Evolutionary conservation across 1,139 yeast species (phyloP), one percentile per base, ranked within the genome.

Genomic region (Yamadazyma spencermartinsiae): DNA sequence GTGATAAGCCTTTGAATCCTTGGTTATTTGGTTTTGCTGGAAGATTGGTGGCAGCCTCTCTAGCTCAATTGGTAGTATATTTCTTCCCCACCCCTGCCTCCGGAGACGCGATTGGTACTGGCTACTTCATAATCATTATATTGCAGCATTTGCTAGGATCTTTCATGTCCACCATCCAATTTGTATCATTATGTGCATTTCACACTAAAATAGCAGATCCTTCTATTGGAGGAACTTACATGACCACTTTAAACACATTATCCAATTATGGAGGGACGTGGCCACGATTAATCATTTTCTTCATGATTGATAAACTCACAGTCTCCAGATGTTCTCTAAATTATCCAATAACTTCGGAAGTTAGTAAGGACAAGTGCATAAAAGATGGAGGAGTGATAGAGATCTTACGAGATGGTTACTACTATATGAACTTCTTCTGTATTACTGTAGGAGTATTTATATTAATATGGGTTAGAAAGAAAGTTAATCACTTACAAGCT

Each of bases 191-290:
- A 39, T 85, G 90, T 56, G 95, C 98, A 0, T 94, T 92, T 69
- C 97, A 90, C 61, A 90, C 97, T 4, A 83, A 84, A 52, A 86
- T 94, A 38, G 96, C 98, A 2, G 98, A 92, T 59, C 98, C 98
- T 0, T 64, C 81, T 11, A 87, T 92, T 51, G 99, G 98, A 13
- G 98, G 98, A 1, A 94, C 99, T 0, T 92, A 92, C 60, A 92
- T 94, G 98, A 92, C 98, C 0, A 83, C 96, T 1, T 69, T 92
- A 41, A 94, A 94, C 61, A 92, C 99, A 0, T 70, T 92, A 36
- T 82, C 95, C 26, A 92, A 92, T 56, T 74, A 90, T 41, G 99
- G 99, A 25, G 99, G 98, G 4, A 94, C 95, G 19, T 94, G 98
- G 98, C 98, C 99, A 0, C 74, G 90, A 42, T 68, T 88, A 18